Base-by-base conservation (phyloP, 176 grass and related monocot genomes). In the Areca catechu region DNA sequence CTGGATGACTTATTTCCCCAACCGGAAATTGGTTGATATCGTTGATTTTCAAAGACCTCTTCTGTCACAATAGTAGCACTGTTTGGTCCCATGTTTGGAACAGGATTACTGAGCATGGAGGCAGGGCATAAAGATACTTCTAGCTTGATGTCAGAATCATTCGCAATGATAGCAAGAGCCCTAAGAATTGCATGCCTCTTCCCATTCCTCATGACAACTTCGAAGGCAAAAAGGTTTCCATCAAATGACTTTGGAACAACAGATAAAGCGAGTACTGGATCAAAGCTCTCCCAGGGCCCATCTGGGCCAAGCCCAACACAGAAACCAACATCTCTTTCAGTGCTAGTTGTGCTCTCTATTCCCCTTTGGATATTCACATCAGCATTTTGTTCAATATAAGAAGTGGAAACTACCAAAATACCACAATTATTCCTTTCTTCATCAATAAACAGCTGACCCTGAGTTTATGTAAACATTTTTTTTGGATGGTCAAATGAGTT, bases 11-110 rank as follows among this genome's bases (percentile, higher is more conserved):
- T 86, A 61, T 65, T 77, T 71, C 86, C 72, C 91, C 91, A 96
- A 19, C 83, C 92, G 49, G 83, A 82, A 82, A 77, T 78, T 76
- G 83, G 86, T 51, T 78, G 81, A 63, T 91, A 97, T 48, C 80
- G 75, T 50, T 97, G 86, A 68, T 97, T 97, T 74, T 97, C 86
- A 85, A 91, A 97, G 7, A 97, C 68, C 82, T 97, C 92, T 76
- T 88, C 86, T 72, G 79, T 61, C 30, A 70, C 43, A 6, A 37
- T 76, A 22, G 67, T 66, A 43, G 80, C 69, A 56, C 77, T 86
- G 50, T 48, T 60, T 59, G 64, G 63, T 54, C 54, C 76, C 61
- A 22, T 9, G 69, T 69, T 84, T 14, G 57, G 57, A 21, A 64
- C 7, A 54, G 74, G 65, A 61, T 24, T 78, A 61, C 50, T 77